phyloP scores from a whole-genome alignment of 768 basidiomycete genomes.

The Phylloporus sp. region DNA sequence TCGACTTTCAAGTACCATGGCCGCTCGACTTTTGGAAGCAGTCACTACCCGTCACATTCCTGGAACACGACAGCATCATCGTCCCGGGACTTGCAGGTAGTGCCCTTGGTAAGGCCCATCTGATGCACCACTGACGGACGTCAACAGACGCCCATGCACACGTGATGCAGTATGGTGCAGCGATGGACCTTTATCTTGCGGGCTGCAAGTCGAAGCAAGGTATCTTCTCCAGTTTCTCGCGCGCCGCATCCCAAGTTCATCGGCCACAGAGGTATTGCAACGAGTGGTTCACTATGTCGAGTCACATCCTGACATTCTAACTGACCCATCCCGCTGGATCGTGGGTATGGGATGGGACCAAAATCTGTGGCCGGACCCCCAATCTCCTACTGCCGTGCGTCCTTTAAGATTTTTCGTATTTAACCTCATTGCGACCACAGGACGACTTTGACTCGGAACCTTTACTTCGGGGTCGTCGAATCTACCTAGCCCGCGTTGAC shows the following conservation, averaged over 20 bases:
- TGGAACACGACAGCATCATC: slow-evolving; percentile 41
- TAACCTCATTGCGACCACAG: slow-evolving; percentile 33
- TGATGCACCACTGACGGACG: neutral
- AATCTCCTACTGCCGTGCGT: slow-evolving; percentile 69
- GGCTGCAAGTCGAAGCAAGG: slow-evolving; percentile 56
- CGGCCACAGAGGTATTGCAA: slow-evolving; percentile 52
- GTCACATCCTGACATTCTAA: slow-evolving; percentile 49
- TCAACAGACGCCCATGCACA: slow-evolving; percentile 74
- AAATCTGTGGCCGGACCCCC: slow-evolving; percentile 59
- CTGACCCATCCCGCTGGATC: slow-evolving; percentile 62
- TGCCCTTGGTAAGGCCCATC: neutral
- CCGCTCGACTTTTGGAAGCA: slow-evolving; percentile 16
- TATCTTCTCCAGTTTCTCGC: slow-evolving; percentile 17
- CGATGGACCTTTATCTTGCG: slow-evolving; percentile 62
- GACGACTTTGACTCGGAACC: slow-evolving; percentile 69
- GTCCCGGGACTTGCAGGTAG: slow-evolving; percentile 73
- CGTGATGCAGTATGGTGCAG: slow-evolving; percentile 62
- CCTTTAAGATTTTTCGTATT: slow-evolving; percentile 16
- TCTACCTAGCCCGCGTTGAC: slow-evolving; percentile 74
- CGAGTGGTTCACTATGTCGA: slow-evolving; percentile 56
- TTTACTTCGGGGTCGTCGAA: slow-evolving; percentile 60
- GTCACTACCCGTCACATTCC: slow-evolving; percentile 18
- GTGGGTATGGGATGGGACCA: slow-evolving; percentile 94
- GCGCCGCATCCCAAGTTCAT: neutral
- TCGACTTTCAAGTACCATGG: slow-evolving; percentile 22